Evolutionary conservation across 2,329 filamentous ascomycete genomes (phyloP), one percentile per base, ranked within the genome.

Genomic region (Calonectria leucothoes): DNA sequence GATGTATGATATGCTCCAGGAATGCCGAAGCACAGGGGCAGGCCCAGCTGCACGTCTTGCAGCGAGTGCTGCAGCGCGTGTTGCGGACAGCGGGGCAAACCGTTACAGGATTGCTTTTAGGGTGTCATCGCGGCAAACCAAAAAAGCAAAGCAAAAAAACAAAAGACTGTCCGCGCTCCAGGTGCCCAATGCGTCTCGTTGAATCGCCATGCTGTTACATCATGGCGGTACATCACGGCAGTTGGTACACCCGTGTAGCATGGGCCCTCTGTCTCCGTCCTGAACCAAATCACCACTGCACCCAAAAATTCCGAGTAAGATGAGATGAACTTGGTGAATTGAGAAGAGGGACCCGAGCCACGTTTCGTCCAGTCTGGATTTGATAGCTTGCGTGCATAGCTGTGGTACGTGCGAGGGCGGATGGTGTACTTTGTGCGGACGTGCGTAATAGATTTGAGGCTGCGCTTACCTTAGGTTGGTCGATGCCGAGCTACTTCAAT

Each of bases 1-100:
- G 55, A 17, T 70, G 75, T 35, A 71, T 65, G 65, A 33, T 67
- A 55, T 59, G 49, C 69, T 67, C 74, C 23, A 80, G 78, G 78
- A 80, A 80, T 80, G 78, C 61, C 78, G 64, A 42, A 20, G 39
- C 49, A 72, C 74, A 77, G 70, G 76, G 78, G 76, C 55, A 64
- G 57, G 31, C 33, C 48, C n/a, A 52, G 42, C 55, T 70, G 73
- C 73, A 64, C 33, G 42, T 55, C 33, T 33, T 70, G 39, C 63
- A 65, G 78, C 37, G 71, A 45, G 42, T 35, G 25, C 67, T 71
- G 66, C 55, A 57, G 65, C 59, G 59, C 25, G 59, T 64, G 59
- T 64, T 64, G 37, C 59, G 39, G 59, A 25, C 39, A 20, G 70
- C 66, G 70, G 70, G 70, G 70, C 66, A 69, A 27, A 42, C 70